Base-by-base conservation (phyloP, 1,284 basidiomycete species). In the Puccinia brachypodii region DNA sequence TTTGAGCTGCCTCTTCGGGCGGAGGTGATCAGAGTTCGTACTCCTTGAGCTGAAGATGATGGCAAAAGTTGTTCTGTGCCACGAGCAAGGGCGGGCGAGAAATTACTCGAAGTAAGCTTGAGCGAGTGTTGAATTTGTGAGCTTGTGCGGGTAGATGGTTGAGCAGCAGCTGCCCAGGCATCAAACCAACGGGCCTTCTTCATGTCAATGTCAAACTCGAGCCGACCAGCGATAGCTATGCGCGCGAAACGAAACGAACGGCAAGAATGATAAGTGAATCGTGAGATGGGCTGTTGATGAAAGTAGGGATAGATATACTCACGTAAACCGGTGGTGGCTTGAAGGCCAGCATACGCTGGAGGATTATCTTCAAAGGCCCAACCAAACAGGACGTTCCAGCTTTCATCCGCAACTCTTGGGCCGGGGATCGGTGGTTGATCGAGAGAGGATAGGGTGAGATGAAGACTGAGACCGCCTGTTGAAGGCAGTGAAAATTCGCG, bases 401-500 rank as follows among this genome's bases (percentile, higher is more conserved):
- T 89, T 80, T 93, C 92, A 82, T 93, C 92, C 2, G 92, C 91
- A 78, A 94, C 90, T 40, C 92, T 90, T 31, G 92, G 92, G 2
- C 88, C 88, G 33, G 90, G 80, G 81, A 92, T 90, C 50, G 88
- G 88, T 81, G 90, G 88, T 83, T 91, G 91, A 31, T 42, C 44
- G 42, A 14, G 25, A 14, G 56, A 16, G 1, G 76, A 64, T 11
- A 84, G 58, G 13, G 62, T 71, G 81, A 92, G 88, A 85, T 93
- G 93, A 25, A 93, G 88, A 85, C 91, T 92, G 19, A 93, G 85
- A 16, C 92, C 92, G 14, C 89, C 86, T 7, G 89, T 91, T 86
- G 91, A 92, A 1, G 92, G 92, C 84, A 93, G 92, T 85, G 90
- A 92, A 87, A 91, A 93, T 86, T 94, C 92, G 73, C 90, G 90